Base-by-base conservation (phyloP, 1,284 basidiomycete genomes). In the Anthracocystis walkeri region DNA sequence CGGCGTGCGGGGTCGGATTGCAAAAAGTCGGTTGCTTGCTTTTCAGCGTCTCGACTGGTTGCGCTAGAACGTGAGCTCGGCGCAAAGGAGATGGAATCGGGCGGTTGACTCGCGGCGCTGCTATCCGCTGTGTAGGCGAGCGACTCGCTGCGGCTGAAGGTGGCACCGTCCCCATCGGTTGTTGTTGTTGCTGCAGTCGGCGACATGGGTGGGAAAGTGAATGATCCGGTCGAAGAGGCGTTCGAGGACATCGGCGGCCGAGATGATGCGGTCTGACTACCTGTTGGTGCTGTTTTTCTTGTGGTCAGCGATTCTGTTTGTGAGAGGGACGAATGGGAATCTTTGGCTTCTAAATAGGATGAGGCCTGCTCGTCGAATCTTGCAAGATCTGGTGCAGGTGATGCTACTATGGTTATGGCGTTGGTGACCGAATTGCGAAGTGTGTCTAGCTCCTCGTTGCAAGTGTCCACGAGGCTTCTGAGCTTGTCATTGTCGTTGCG, bases 381-480 rank as follows among this genome's bases (percentile, higher is more conserved):
- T 52, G 57, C 56, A 10, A 59, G 44, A 7, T 72, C 70, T 5
- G 61, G 70, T 20, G 40, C 46, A 18, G 71, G 62, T 1, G 71
- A 65, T 4, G 62, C 65, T 27, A 74, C 58, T 12, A 58, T 50
- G 11, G 65, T 59, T 46, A 69, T 65, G 18, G 61, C 65, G 20
- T 64, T 64, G 29, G 27, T 51, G 51, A 64, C 63, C 2, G 65
- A 61, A 48, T 65, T 71, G n/a, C 78, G 75, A 8, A 81, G 46
- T 1, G 60, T 41, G 8, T 73, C 72, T 18, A 80, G 49, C 65
- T 82, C 80, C 49, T 82, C 80, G 48, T 77, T 79, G 52, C 65
- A 63, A n/a, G 68, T 68, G 29, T 82, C 72, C 42, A 82, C 72
- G 12, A 79, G 58, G 18, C 27, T 54, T 25, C 56, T 62, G 12